These are phyloP conservation scores for Leccinum longicurvipes DNA, from an alignment of 768 basidiomycete genomes.

Conservation along the genomic window DNA sequence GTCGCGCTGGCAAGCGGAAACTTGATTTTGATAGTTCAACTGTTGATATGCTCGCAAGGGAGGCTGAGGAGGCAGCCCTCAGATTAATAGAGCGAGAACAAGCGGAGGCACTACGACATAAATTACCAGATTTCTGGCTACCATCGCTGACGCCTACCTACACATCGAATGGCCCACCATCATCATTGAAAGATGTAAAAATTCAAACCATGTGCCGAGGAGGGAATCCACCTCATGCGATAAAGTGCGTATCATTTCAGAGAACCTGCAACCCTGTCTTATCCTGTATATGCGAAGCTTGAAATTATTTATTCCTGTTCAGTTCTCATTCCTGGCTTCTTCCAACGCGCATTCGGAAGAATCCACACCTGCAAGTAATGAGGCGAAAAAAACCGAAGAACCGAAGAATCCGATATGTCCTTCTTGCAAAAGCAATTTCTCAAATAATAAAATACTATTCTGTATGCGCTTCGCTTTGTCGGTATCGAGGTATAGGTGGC, in stretches of 20 bases:
- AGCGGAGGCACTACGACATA: slow-evolving; percentile 77
- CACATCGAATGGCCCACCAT: slow-evolving; percentile 56
- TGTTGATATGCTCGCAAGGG: slow-evolving; percentile 66
- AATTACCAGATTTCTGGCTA: slow-evolving; percentile 97
- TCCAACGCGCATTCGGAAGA: slow-evolving; percentile 37
- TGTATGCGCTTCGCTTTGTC: slow-evolving; percentile 40
- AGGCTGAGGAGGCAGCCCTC: slow-evolving; percentile 88
- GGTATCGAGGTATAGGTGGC: background rate
- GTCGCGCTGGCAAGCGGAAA: slow-evolving; percentile 73
- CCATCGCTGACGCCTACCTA: slow-evolving; percentile 88
- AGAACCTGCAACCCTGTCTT: background rate
- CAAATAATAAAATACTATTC: slow-evolving; percentile 71
- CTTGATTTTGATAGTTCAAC: slow-evolving; percentile 76
- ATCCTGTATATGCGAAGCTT: slow-evolving; percentile 44
- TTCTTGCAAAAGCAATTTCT: slow-evolving; percentile 81
- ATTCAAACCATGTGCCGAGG: slow-evolving; percentile 87
- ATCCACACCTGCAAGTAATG: slow-evolving; percentile 36
- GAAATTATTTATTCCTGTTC: slow-evolving; percentile 79
- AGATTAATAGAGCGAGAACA: slow-evolving; percentile 81
- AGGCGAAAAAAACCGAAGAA: slow-evolving; percentile 49
- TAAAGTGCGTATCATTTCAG: slow-evolving; percentile 53
- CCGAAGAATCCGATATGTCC: slow-evolving; percentile 70
- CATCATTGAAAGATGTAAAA: slow-evolving; percentile 75
- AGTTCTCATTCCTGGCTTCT: slow-evolving; percentile 58
- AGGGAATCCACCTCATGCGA: slow-evolving; percentile 69